Conservation (phyloP, 257 asterid species). For the Agastache rugosa region DNA sequence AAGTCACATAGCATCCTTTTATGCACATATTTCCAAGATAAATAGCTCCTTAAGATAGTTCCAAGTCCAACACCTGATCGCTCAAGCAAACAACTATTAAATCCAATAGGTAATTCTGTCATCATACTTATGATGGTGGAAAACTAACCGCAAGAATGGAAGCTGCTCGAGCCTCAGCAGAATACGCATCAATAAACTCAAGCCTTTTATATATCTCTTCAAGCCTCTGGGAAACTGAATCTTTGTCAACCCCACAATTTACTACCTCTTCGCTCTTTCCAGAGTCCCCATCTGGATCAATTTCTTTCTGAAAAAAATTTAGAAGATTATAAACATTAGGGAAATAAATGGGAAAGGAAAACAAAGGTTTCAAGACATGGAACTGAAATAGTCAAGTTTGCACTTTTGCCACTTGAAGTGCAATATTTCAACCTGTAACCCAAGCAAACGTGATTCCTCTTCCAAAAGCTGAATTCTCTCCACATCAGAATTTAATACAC, state of each 20-base stretch:
- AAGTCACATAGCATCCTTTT: constrained; percentile 22
- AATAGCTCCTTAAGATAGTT: constrained; percentile 25
- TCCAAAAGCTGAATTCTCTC: constrained; percentile 87
- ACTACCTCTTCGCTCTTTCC: constrained; percentile 53
- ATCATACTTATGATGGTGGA: constrained; percentile 26
- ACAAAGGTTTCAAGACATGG: constrained; percentile 34
- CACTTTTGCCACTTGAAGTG: constrained; percentile 32
- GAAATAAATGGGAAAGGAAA: constrained; percentile 22
- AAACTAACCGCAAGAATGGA: constrained; percentile 94
- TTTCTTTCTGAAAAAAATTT: constrained; percentile 53
- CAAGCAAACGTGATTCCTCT: constrained; percentile 83
- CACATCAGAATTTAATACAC: constrained; percentile 84
- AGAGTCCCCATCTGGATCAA: constrained; percentile 61
- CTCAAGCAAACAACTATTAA: constrained; percentile 17
- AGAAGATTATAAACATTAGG: constrained; percentile 23
- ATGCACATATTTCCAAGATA: constrained; percentile 30
- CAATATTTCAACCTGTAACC: constrained; percentile 66
- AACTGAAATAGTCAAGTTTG: constrained; percentile 26
- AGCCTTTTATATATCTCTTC: constrained; percentile 93
- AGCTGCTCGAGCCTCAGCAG: constrained; percentile 99
- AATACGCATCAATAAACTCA: constrained; percentile 89
- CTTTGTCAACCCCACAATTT: constrained; percentile 60
- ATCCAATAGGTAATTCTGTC: constrained; percentile 25
- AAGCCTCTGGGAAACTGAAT: constrained; percentile 64
- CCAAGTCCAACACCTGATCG: not conserved